Base-by-base conservation (phyloP, 129 eudicot species). In the Centrapalus pauciflorus region DNA sequence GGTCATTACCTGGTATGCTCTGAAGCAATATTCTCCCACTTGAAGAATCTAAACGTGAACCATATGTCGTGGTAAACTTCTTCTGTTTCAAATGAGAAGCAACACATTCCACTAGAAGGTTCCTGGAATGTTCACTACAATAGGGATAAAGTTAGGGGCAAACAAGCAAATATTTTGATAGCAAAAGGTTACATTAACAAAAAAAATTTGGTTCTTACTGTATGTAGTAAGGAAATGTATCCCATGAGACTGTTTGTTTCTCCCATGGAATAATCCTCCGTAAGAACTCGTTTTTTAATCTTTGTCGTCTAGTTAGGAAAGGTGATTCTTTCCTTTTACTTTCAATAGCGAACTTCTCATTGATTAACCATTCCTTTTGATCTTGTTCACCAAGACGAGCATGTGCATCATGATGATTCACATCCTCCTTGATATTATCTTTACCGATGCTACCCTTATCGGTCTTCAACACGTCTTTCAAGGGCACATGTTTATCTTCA, bases 191-290 rank as follows among this genome's bases (percentile, higher is more conserved):
- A 29, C 43, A 26, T 4, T 52, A 13, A 52, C 29, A 57, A 35
- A 49, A n/a, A 54, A 33, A 40, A 55, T 79, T 72, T 69, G 77
- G 83, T 78, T 77, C 91, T 76, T 78, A 93, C 99, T 86, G 84
- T 50, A 93, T 68, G 69, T 77, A 79, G 63, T 93, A 93, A 26
- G 99, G 96, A 73, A 93, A 93, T 14, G 95, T 82, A 26, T 86
- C 87, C 96, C 96, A 93, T 43, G 99, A 84, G 56, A 93, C 89
- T 0, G 86, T 89, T 61, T 86, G 83, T 61, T 86, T 89, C 69
- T 89, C 95, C 99, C 96, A 93, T 25, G 92, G 96, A 71, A 89
- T 74, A 84, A 89, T 58, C 80, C 90, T 84, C 70, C 95, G 80
- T 59, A 80, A 33, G 66, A 93, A 93, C 79, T 93, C 96, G 24